phyloP scores from a whole-genome alignment of 805 yeast genomes.

The Clavispora asparagi region DNA sequence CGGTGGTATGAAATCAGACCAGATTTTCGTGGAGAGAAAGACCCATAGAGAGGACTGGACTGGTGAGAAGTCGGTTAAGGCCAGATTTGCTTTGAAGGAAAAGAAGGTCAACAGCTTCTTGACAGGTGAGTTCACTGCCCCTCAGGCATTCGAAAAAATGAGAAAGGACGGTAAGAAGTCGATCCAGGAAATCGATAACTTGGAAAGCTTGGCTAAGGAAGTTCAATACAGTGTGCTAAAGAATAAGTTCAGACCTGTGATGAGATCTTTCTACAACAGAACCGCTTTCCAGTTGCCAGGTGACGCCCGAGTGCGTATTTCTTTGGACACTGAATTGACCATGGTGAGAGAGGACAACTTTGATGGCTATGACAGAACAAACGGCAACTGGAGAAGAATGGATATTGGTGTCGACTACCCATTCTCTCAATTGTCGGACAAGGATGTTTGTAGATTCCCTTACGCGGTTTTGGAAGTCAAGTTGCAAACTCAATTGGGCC shows the following conservation, averaged over 20 bases:
- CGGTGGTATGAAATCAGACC: conserved; percentile 93
- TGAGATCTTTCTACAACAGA: conserved; percentile 94
- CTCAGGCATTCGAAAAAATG: conserved; percentile 87
- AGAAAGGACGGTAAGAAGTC: conserved; percentile 90
- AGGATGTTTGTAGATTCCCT: conserved; percentile 89
- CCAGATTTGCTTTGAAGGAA: conserved; percentile 90
- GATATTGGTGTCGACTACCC: conserved; percentile 99
- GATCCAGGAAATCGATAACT: conserved; percentile 78
- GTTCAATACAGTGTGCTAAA: conserved; percentile 86
- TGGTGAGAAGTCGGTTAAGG: conserved; percentile 98
- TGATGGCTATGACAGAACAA: conserved; percentile 86
- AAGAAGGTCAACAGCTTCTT: conserved; percentile 82
- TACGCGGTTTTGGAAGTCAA: conserved; percentile 97
- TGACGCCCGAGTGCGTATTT: conserved; percentile 97
- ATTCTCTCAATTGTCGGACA: conserved; percentile 75
- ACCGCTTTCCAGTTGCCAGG: conserved; percentile 99
- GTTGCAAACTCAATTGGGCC: conserved; percentile 95
- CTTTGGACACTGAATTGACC: conserved; percentile 93
- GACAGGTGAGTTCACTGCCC: conserved; percentile 78
- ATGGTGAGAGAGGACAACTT: conserved; percentile 98
- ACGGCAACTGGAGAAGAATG: conserved; percentile 95
- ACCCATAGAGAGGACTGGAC: conserved; percentile 99
- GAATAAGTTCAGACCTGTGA: conserved; percentile 84
- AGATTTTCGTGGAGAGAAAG: conserved; percentile 92
- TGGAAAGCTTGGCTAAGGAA: conserved; percentile 89